Evolutionary conservation across 345 rosid species (phyloP).

Genomic region (Triadica sebifera): DNA sequence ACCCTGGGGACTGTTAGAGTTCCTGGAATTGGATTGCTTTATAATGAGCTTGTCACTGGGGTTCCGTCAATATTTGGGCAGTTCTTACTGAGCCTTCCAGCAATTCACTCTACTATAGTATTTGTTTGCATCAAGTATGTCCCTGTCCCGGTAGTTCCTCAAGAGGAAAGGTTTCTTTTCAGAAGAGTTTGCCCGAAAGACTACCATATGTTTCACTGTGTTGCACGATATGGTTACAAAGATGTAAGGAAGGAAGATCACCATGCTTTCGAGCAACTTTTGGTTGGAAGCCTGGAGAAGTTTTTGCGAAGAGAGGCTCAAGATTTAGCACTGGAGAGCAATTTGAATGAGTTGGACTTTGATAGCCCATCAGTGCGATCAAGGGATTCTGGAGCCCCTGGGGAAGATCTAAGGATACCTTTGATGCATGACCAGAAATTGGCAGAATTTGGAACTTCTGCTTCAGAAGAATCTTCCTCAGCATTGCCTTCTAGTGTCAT

Average conservation of each 20-base stretch:
- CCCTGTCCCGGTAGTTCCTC: slow-evolving; percentile 89
- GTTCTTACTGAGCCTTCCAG: slow-evolving; percentile 81
- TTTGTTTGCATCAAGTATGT: slow-evolving; percentile 94
- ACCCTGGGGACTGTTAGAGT: slow-evolving; percentile 77
- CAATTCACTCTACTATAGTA: slow-evolving; percentile 81
- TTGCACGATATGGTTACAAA: slow-evolving; percentile 92
- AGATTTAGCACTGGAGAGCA: slow-evolving; percentile 73
- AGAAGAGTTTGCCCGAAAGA: slow-evolving; percentile 88
- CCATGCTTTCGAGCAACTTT: slow-evolving; percentile 71
- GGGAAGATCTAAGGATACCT: slow-evolving; percentile 62
- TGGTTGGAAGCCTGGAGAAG: slow-evolving; percentile 75
- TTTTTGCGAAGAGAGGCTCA: slow-evolving; percentile 74
- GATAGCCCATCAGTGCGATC: slow-evolving; percentile 45
- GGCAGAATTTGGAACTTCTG: slow-evolving; percentile 34
- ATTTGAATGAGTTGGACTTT: slow-evolving; percentile 38
- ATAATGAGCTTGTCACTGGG: slow-evolving; percentile 89
- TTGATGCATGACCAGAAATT: slow-evolving; percentile 48
- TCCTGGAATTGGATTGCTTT: slow-evolving; percentile 83
- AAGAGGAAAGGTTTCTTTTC: slow-evolving; percentile 83
- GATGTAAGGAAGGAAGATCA: slow-evolving; percentile 86
- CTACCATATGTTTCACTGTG: slow-evolving; percentile 86
- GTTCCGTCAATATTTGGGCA: slow-evolving; percentile 86
- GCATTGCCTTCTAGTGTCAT: slow-evolving; percentile 51
- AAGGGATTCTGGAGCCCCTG: slow-evolving; percentile 22
- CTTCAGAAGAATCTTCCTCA: slow-evolving; percentile 28